Conservation (phyloP, 805 yeast species). For the Monosporozyma siamensis region DNA sequence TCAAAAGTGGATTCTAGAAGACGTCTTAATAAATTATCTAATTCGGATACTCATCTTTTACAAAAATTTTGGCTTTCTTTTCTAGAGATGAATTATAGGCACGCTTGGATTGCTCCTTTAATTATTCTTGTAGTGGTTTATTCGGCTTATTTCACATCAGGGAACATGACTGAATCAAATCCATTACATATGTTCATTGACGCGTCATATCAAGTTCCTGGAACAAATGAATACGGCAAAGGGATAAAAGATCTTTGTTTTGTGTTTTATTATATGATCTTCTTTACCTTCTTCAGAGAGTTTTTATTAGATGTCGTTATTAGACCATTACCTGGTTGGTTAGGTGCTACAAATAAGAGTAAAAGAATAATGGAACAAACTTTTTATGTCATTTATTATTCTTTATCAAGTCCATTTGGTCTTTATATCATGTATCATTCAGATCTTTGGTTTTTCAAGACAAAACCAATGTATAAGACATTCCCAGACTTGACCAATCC, state of each 20-base stretch:
- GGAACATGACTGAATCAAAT: conserved; percentile 50
- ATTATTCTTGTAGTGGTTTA: conserved; percentile 37
- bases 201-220: conserved; percentile 54
- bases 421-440: conserved; percentile 75
- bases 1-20: conserved; percentile 31
- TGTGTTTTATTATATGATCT: conserved; percentile 69
- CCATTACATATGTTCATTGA: conserved; percentile 54
- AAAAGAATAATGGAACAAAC: conserved; percentile 89
- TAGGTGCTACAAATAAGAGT: conserved; percentile 41
- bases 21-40: conserved; percentile 8
- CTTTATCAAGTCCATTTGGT: conserved; percentile 79
- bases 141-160: conserved; percentile 43
- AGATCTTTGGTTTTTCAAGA: conserved; percentile 86
- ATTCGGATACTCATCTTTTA: conserved; percentile 38
- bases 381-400: conserved; percentile 73
- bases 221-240: conserved; percentile 66
- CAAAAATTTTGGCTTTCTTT: conserved; percentile 44
- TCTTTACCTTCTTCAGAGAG: conserved; percentile 86
- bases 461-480: conserved; percentile 63
- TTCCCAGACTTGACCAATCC: conserved; percentile 79
- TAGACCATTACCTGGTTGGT: conserved; percentile 59
- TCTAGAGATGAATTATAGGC: conserved; percentile 46
- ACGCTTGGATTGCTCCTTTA: conserved; percentile 67
- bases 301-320: conserved; percentile 77
- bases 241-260: conserved; percentile 77